Percentiles rank a stretch among this genome's conserved stretches.
These are phyloP conservation scores for Syzygium aromaticum DNA, from an alignment of 345 rosid genomes.

Conservation along the genomic window DNA sequence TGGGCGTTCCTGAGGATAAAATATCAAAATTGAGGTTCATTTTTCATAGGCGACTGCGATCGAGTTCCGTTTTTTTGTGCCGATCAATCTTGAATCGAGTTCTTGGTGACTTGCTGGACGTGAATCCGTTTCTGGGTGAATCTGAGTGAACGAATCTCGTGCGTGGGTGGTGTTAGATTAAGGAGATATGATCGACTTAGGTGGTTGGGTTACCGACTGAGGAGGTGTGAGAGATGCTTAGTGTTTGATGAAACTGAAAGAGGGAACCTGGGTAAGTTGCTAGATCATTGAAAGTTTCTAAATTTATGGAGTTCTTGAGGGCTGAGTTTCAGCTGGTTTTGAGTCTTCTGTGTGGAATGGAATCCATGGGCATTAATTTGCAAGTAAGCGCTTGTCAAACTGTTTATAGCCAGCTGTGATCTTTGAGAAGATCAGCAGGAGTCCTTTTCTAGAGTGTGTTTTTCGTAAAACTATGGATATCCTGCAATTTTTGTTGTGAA, in stretches of 20 bases:
- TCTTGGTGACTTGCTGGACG: not conserved
- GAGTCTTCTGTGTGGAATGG: not conserved
- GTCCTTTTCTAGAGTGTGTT: not conserved
- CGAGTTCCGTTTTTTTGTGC: not conserved
- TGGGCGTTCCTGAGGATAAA: not conserved
- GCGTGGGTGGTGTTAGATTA: not conserved
- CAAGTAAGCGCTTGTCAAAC: not conserved
- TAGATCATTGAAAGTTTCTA: not conserved
- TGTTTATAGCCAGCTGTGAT: not conserved
- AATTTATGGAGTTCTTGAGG: not conserved
- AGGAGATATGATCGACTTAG: not conserved
- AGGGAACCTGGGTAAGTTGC: not conserved
- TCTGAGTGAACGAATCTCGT: not conserved
- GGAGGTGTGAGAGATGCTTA: not conserved
- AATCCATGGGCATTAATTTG: not conserved
- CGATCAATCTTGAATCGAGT: not conserved
- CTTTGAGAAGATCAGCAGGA: not conserved
- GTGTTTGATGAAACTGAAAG: not conserved
- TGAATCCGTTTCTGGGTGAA: not conserved
- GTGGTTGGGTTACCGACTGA: not conserved
- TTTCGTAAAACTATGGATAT: not conserved
- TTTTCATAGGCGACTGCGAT: not conserved
- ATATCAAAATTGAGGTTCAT: not conserved
- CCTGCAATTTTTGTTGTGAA: not conserved
- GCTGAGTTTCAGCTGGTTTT: not conserved